Evolutionary conservation across 2,329 filamentous ascomycete species (phyloP), one percentile per base, ranked within the genome.

Genomic region (Alternaria brassicae): DNA sequence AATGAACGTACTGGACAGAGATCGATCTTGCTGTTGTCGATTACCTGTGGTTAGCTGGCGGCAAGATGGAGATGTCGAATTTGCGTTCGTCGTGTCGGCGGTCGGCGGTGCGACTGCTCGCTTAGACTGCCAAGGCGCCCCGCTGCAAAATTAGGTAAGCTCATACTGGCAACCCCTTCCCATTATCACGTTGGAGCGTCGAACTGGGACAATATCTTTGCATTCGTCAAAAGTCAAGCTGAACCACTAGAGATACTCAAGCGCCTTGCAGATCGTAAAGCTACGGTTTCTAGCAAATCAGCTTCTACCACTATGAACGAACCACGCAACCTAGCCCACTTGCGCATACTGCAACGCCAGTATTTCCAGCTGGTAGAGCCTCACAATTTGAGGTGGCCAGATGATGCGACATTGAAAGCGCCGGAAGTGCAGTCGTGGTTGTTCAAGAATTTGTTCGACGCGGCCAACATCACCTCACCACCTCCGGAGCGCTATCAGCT

Each of bases 321-420:
- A 17, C 30, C 62, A 12, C 53, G 15, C 32, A 28, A 47, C 17
- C 9, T 40, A 12, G 50, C 57, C 34, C 62, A 66, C 27, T 58
- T 77, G 27, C 64, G 59, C 8, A 64, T 79, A 17, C 88, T 93
- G 73, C 88, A 86, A 66, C 84, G 85, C 61, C 93, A 97, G 74
- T 96, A 92, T 72, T 84, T 94, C 32, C 93, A 97, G 75, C 81
- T 93, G 2, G 87, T 88, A 40, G 83, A 93, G 45, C 80, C 82
- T 0, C 75, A 82, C 7, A 75, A 82, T 27, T 80, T 94, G 34
- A 83, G 85, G 47, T 90, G 89, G 74, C 93, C 92, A 1, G 78
- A 84, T 23, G 78, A 81, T 21, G 70, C 82, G 23, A 72, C 85
- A 13, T 81, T 97, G 27, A 85, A 87, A 61, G 81, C 84, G 27